Base-by-base conservation (phyloP, 345 rosid species). In the Theobroma cacao region DNA sequence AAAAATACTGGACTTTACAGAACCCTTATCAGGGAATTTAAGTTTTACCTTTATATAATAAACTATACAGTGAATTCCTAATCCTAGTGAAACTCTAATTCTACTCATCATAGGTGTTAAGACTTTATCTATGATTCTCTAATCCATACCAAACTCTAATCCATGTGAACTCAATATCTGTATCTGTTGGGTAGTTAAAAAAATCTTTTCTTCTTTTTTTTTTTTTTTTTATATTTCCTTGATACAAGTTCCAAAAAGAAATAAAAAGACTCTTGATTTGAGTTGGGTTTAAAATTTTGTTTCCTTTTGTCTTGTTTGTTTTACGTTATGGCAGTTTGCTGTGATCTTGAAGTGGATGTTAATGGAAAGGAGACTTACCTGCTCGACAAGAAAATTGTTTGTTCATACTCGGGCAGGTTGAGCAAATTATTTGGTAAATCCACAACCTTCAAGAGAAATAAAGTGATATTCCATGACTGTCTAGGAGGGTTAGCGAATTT, bases 301-400 rank as follows among this genome's bases (percentile, higher is more conserved):
- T 48, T 14, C 70, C 20, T n/a, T n/a, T n/a, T n/a, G n/a, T n/a
- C n/a, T n/a, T n/a, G n/a, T n/a, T n/a, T n/a, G n/a, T 74, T 82
- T 67, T 75, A 72, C 79, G 87, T 81, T 82, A 93, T 93, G 98
- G 91, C 87, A 78, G 83, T 75, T 84, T 85, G 88, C 83, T 93
- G 97, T 89, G 91, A 88, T 85, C 97, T 95, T 86, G 90, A 95
- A 86, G 97, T 91, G 28, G 98, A 95, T 86, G 88, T 95, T 82
- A 95, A 95, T 83, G 98, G 97, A 18, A 94, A 90, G 84, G 95
- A 91, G 86, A 90, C 94, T 67, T 88, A 90, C 85, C 72, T 92
- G 84, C 90, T 95, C 40, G 82, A 89, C 85, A 93, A 88, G 98
- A 84, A 76, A 85, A 88, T 92, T 50, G 75, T 96, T 45, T 87